Base-by-base conservation (phyloP, 2,329 filamentous ascomycete species). In the Trichoderma cornu-damae region DNA sequence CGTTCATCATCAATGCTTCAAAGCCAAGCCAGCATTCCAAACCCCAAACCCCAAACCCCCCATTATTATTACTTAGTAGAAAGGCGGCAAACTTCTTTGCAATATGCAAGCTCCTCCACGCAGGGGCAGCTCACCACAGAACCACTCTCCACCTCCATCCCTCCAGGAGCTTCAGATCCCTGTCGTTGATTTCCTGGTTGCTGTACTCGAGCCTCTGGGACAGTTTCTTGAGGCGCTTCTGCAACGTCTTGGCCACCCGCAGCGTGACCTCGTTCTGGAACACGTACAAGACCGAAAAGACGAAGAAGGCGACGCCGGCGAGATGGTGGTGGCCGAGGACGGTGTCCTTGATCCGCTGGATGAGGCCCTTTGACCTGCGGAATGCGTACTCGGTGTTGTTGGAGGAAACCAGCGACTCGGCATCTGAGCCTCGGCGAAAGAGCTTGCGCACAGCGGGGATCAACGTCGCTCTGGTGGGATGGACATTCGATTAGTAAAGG, bases 331-430 rank as follows among this genome's bases (percentile, higher is more conserved):
- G 75, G 4, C 78, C 75, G 8, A 74, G 69, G 1, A 79, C 66
- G 6, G 74, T 72, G 44, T 72, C 68, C 54, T 77, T 71, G 64
- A 84, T 80, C 51, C 80, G 75, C 3, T 73, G 63, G 26, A 83
- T 68, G 4, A 84, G 73, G 2, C 73, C 71, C 66, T 76, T 77
- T 67, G 78, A 80, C 62, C 73, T 74, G 24, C 67, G 69, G 65
- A 82, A 84, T 28, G 81, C 81, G 63, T 83, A 80, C 69, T 84
- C 81, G 24, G 81, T 84, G 61, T 78, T 74, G 66, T 80, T 83
- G 60, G 75, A 65, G 1, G 74, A 67, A 6, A 59, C 50, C 7
- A 71, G 66, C 2, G 69, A 69, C 52, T 73, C 70, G 12, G 74
- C 70, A 12, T 73, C 67, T 9, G 67, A 59, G 12, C 72, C 68